A percentile compares a stretch with the other conserved stretches of the same genome.
Conservation (phyloP, 225 moss, liverwort and hornwort species). For the Physcomitrellopsis africana region DNA sequence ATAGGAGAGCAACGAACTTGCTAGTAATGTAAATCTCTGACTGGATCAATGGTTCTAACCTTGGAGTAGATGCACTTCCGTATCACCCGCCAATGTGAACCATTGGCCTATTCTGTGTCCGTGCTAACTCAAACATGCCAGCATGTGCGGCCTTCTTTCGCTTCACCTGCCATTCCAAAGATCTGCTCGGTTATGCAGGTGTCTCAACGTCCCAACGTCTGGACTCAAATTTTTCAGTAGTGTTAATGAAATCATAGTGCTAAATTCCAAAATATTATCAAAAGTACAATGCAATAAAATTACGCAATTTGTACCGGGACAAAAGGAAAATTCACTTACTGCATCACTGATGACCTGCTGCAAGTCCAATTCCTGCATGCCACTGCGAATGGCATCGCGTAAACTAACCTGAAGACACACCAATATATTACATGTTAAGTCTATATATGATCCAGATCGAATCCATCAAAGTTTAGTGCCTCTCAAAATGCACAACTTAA, state of each 20-base stretch:
- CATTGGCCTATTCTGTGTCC: slow-evolving; percentile 99
- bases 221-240: background rate
- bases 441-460: background rate
- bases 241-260: background rate
- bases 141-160: slow-evolving; percentile 95
- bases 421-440: slow-evolving; percentile 13
- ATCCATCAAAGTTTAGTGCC: background rate
- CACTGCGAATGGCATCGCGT: slow-evolving; percentile 89
- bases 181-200: background rate
- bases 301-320: slow-evolving; percentile 18
- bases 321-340: slow-evolving; percentile 41
- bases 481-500: background rate
- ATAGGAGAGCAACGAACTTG: slow-evolving; percentile 16
- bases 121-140: slow-evolving; percentile 98
- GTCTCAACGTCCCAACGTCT: background rate
- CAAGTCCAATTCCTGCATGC: slow-evolving; percentile 72
- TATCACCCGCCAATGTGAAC: slow-evolving; percentile 94
- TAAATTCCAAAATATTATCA: background rate
- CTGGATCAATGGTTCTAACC: slow-evolving; percentile 23
- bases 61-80: background rate
- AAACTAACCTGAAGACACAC: slow-evolving; percentile 77
- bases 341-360: slow-evolving; percentile 86
- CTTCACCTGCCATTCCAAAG: slow-evolving; percentile 69
- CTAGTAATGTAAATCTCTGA: background rate
- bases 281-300: background rate